Conservation (phyloP, 768 basidiomycete genomes). For the Lactarius evosmus region DNA sequence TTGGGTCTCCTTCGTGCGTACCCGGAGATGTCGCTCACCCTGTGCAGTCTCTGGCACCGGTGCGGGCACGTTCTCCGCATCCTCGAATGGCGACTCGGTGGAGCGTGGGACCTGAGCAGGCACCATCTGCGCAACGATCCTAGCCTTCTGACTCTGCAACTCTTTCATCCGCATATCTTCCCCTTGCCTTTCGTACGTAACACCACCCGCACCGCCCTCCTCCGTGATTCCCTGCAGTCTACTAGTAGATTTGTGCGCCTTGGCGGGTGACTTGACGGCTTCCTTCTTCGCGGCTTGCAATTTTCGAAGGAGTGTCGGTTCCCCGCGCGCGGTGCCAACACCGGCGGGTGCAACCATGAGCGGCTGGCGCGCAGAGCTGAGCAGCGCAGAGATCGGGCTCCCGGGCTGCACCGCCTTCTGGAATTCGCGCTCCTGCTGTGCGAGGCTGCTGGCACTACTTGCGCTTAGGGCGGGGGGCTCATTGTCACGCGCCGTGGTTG, state of each 20-base stretch:
- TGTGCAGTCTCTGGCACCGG: conserved; percentile 10
- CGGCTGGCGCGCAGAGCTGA: conserved; percentile 86
- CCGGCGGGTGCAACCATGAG: conserved; percentile 57
- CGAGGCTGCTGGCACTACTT: conserved; percentile 55
- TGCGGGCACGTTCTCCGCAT: conserved; percentile 39
- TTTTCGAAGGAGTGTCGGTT: conserved; percentile 49
- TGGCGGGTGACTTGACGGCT: conserved; percentile 50
- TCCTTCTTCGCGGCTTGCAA: conserved; percentile 51
- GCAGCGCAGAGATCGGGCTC: conserved; percentile 86
- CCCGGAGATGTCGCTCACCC: conserved; percentile 11
- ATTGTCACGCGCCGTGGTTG: conserved; percentile 31
- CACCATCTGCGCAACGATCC: conserved; percentile 93
- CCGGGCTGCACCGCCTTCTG: conserved; percentile 93
- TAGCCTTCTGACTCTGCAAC: conserved; percentile 85
- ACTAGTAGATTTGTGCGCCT: conserved; percentile 40
- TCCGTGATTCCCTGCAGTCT: conserved; percentile 46
- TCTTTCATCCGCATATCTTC: conserved; percentile 59
- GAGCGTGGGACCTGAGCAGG: conserved; percentile 44
- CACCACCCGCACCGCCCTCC: conserved; percentile 34
- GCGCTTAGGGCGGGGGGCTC: conserved; percentile 19
- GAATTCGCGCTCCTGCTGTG: conserved; percentile 94
- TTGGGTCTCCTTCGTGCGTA: conserved; percentile 15
- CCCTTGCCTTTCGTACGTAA: conserved; percentile 30
- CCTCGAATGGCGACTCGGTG: conserved; percentile 30
- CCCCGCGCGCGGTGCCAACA: conserved; percentile 38